Evolutionary conservation across 2,329 filamentous ascomycete genomes (phyloP).

Genomic region (Aspergillus candidus): DNA sequence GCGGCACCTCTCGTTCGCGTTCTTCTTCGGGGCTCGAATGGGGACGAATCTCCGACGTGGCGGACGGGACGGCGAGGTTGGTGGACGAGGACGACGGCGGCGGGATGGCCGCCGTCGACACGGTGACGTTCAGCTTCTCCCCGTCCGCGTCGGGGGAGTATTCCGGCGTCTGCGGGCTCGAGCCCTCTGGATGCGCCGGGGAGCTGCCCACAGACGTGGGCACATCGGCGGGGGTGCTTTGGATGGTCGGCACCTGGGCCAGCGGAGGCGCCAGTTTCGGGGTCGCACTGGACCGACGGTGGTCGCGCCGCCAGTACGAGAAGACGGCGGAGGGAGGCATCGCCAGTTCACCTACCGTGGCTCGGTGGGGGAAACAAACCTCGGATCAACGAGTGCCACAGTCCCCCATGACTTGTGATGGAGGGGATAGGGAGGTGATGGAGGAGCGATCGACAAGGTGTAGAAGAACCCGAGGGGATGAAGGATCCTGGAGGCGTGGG

Average conservation of each 20-base stretch:
- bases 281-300: slow-evolving; percentile 30
- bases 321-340: slow-evolving; percentile 37
- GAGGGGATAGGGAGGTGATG: too few relatives aligned
- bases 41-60: slow-evolving; percentile 22
- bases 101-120: slow-evolving; percentile 13
- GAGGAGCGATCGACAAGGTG: too few relatives aligned
- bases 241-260: slow-evolving; percentile 30
- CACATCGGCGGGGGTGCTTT: slow-evolving; percentile 22
- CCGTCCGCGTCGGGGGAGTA: slow-evolving; percentile 20
- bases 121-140: slow-evolving; percentile 17
- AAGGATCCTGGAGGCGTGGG: slow-evolving; percentile 6
- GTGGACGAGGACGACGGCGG: slow-evolving; percentile 24
- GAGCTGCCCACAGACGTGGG: slow-evolving; percentile 24
- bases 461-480: too few relatives aligned
- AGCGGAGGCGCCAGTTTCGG: slow-evolving; percentile 5
- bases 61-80: slow-evolving; percentile 24
- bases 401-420: too few relatives aligned
- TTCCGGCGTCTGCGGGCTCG: slow-evolving; percentile 17
- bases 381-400: slow-evolving; percentile 8
- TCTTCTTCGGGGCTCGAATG: slow-evolving; percentile 30
- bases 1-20: slow-evolving; percentile 14
- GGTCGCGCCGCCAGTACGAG: slow-evolving; percentile 37
- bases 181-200: slow-evolving; percentile 11
- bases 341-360: slow-evolving; percentile 11
- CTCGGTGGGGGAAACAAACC: slow-evolving; percentile 3